Evolutionary conservation across 345 rosid genomes (phyloP).

Genomic region (Acer yangbiense): DNA sequence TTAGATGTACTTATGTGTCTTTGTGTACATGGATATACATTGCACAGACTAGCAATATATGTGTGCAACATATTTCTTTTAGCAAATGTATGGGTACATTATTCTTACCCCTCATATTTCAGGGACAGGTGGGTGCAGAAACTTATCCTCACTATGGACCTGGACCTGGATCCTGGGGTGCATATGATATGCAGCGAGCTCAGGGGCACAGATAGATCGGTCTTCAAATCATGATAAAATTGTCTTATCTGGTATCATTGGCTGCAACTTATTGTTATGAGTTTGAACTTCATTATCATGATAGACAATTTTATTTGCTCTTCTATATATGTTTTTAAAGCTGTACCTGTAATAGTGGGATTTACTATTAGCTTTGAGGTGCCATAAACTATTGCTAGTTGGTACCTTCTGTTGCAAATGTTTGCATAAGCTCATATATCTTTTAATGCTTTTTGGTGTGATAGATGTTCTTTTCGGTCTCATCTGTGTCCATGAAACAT

Average conservation of each 20-base stretch:
- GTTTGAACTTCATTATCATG: conserved; percentile 30
- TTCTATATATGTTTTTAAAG: conserved; percentile 23
- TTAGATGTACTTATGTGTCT: conserved; percentile 8
- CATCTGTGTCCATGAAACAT: neutral
- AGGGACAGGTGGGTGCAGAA: conserved; percentile 66
- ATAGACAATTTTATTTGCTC: conserved; percentile 20
- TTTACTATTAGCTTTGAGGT: conserved; percentile 22
- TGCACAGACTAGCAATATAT: neutral
- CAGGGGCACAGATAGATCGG: conserved; percentile 72
- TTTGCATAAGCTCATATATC: conserved; percentile 16
- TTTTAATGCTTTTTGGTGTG: conserved; percentile 9
- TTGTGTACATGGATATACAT: neutral
- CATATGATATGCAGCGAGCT: conserved; percentile 65
- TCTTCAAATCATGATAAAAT: conserved; percentile 29
- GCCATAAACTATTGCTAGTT: conserved; percentile 20
- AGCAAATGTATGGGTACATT: neutral
- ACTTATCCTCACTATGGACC: conserved; percentile 77
- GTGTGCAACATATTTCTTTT: neutral
- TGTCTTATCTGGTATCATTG: conserved; percentile 39
- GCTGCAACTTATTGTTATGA: conserved; percentile 42
- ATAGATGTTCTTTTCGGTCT: neutral
- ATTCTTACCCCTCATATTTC: conserved; percentile 23
- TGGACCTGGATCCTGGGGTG: conserved; percentile 67
- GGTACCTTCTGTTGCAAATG: conserved; percentile 18
- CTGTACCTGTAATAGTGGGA: conserved; percentile 31